Percentiles rank a stretch among this genome's conserved stretches.
phyloP scores from a whole-genome alignment of 257 asterid genomes.

The Jacaranda mimosifolia region DNA sequence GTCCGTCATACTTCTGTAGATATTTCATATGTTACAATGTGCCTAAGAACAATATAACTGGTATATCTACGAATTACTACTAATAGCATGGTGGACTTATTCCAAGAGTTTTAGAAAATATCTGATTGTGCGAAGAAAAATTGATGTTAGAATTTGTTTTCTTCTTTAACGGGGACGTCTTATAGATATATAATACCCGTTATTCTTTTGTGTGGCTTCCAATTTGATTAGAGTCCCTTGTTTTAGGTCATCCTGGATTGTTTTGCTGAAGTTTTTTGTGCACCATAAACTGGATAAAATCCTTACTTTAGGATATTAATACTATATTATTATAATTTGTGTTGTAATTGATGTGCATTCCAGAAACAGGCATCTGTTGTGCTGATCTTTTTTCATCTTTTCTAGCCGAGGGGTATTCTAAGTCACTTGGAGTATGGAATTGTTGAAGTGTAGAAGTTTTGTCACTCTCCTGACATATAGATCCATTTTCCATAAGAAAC shows the following conservation, averaged over 20 bases:
- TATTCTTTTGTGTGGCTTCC: background rate
- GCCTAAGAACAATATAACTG: background rate
- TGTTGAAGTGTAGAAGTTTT: too few relatives aligned
- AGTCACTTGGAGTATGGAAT: background rate
- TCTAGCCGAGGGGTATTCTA: background rate
- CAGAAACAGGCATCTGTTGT: background rate
- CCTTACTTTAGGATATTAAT: too few relatives aligned
- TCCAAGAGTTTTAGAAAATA: background rate
- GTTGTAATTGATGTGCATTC: background rate
- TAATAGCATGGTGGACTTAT: background rate
- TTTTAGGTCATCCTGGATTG: too few relatives aligned
- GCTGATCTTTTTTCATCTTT: background rate
- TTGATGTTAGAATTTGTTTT: background rate
- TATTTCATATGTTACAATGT: background rate
- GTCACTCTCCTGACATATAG: too few relatives aligned
- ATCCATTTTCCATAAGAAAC: too few relatives aligned
- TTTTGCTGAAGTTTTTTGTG: too few relatives aligned
- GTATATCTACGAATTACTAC: background rate
- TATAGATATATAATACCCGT: too few relatives aligned
- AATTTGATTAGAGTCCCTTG: background rate
- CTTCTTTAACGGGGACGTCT: background rate
- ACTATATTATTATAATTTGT: too few relatives aligned
- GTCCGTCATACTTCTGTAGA: background rate
- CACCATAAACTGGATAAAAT: too few relatives aligned
- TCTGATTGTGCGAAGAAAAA: background rate